A percentile compares a stretch with the other conserved stretches of the same genome.
Conservation (phyloP, 129 eudicot species). For the Chrysanthemum seticuspe region DNA sequence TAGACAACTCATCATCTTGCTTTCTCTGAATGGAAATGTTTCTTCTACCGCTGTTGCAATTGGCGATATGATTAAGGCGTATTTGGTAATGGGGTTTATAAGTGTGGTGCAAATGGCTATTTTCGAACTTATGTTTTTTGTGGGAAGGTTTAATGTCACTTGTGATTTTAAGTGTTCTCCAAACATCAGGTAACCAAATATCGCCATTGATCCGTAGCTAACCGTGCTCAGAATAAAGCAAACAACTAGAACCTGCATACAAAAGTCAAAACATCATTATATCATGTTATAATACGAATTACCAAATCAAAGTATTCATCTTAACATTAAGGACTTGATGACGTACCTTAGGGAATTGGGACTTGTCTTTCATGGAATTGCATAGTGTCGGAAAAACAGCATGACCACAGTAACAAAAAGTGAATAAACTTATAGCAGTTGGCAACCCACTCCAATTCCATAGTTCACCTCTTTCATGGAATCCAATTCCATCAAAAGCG, state of each 20-base stretch:
- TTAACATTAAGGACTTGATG: no score
- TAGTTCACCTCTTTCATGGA: slow-evolving; percentile 41
- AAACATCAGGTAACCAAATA: slow-evolving; percentile 64
- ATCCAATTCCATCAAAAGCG: slow-evolving; percentile 59
- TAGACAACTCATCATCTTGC: slow-evolving; percentile 34
- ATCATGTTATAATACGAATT: no score
- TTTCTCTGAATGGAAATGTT: slow-evolving; percentile 31
- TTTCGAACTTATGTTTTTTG: slow-evolving; percentile 48
- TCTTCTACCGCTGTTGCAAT: slow-evolving; percentile 53
- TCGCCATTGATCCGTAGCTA: slow-evolving; percentile 60
- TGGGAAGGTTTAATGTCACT: slow-evolving; percentile 66
- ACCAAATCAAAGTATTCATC: no score
- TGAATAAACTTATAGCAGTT: slow-evolving; percentile 53
- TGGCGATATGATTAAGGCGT: slow-evolving; percentile 54
- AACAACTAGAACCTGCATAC: slow-evolving; percentile 28
- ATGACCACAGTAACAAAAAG: slow-evolving; percentile 67
- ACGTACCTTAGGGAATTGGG: slow-evolving; percentile 53
- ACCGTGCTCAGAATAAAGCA: slow-evolving; percentile 56
- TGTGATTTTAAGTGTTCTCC: slow-evolving; percentile 57
- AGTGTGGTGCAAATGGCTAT: slow-evolving; percentile 65
- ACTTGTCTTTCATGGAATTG: slow-evolving; percentile 56
- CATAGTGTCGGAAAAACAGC: slow-evolving; percentile 62
- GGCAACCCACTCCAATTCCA: slow-evolving; percentile 52
- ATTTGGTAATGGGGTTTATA: slow-evolving; percentile 60
- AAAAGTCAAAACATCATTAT: no score